Evolutionary conservation across 345 rosid species (phyloP).

Genomic region (Brassica incana): DNA sequence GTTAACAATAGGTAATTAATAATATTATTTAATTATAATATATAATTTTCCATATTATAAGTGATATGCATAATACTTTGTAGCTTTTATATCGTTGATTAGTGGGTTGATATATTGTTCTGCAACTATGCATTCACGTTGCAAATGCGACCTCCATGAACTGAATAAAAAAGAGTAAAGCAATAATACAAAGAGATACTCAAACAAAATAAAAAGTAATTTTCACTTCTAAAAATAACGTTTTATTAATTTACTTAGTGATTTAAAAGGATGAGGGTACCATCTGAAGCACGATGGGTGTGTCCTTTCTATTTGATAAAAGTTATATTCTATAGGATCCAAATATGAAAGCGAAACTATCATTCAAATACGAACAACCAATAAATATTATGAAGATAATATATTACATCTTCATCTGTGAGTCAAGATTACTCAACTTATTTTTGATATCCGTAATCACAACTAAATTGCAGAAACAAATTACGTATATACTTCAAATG

Average conservation of each 20-base stretch:
- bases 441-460: neutral
- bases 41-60: neutral
- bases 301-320: constrained; percentile 36
- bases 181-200: neutral
- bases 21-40: neutral
- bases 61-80: neutral
- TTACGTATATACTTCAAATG: too few relatives aligned
- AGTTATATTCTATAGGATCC: constrained; percentile 31
- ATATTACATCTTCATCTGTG: constrained; percentile 6
- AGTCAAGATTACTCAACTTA: neutral
- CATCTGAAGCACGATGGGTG: constrained; percentile 15
- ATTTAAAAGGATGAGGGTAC: constrained; percentile 20
- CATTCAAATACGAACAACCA: neutral
- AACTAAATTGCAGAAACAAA: neutral
- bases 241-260: neutral
- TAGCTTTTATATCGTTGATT: neutral
- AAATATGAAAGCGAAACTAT: constrained; percentile 28
- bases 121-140: neutral
- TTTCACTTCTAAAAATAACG: too few relatives aligned
- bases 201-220: neutral
- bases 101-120: neutral
- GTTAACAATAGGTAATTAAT: neutral
- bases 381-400: neutral
- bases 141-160: neutral
- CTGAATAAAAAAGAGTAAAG: neutral